Evolutionary conservation across 139 green algal species (phyloP).

Genomic region (Dunaliella sp.): DNA sequence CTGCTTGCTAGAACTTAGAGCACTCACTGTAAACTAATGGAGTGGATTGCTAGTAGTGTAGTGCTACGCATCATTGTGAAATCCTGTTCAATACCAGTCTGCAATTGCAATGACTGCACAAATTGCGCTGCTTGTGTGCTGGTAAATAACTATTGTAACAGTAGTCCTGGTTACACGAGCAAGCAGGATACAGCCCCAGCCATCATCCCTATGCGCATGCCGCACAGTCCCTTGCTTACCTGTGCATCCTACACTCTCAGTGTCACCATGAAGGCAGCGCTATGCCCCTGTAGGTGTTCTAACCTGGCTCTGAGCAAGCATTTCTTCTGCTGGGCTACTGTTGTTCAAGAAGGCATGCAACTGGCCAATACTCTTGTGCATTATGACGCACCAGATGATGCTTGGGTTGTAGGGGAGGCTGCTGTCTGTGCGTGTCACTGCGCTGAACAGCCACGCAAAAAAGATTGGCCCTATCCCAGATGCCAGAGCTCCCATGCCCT

Average conservation of each 20-base stretch:
- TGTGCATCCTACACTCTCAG: neutral
- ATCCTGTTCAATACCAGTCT: too few relatives aligned
- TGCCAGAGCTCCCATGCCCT: slow-evolving; percentile 61
- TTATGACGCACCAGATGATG: neutral
- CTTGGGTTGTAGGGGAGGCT: slow-evolving; percentile 47
- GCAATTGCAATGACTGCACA: too few relatives aligned
- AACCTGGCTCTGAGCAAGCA: too few relatives aligned
- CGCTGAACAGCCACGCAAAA: slow-evolving; percentile 67
- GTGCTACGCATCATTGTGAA: too few relatives aligned
- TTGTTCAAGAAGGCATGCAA: neutral
- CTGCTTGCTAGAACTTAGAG: too few relatives aligned
- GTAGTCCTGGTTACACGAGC: too few relatives aligned
- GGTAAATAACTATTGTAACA: too few relatives aligned
- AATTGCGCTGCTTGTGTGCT: too few relatives aligned
- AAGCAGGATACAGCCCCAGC: too few relatives aligned
- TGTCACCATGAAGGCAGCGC: neutral
- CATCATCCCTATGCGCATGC: neutral
- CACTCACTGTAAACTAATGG: too few relatives aligned
- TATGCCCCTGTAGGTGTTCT: neutral
- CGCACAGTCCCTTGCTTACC: neutral
- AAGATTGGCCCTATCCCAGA: slow-evolving; percentile 63
- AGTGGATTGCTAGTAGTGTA: too few relatives aligned
- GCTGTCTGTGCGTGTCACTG: slow-evolving; percentile 54
- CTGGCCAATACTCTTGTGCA: too few relatives aligned
- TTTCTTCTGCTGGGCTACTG: neutral